These are phyloP conservation scores for Kodamaea sagamina DNA, from an alignment of 805 yeast species.

Conservation along the genomic window DNA sequence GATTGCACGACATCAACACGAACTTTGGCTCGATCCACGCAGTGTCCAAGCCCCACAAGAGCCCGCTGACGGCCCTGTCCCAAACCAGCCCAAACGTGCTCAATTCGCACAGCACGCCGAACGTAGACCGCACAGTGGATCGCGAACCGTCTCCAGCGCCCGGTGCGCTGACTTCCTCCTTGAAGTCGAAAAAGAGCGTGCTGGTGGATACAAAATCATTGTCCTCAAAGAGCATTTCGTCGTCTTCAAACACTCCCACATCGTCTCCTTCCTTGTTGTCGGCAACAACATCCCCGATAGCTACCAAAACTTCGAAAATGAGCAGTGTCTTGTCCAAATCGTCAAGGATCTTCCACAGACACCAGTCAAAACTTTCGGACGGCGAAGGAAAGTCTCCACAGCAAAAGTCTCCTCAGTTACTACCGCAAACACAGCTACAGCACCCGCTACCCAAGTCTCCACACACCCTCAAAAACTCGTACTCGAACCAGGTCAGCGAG, in stretches of 20 bases:
- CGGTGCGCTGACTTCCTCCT: too few species aligned
- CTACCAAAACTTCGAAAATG: constrained; percentile 16
- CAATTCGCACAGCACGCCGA: neutral
- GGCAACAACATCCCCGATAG: neutral
- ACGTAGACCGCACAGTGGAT: too few species aligned
- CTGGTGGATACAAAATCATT: too few species aligned
- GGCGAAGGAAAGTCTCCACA: constrained; percentile 4
- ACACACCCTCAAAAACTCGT: constrained; percentile 28
- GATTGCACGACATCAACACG: constrained; percentile 1
- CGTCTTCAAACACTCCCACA: neutral
- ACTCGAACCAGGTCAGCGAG: constrained; percentile 35
- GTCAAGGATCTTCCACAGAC: constrained; percentile 29
- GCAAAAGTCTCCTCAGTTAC: neutral
- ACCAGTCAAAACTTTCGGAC: constrained; percentile 15
- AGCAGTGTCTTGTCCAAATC: constrained; percentile 30
- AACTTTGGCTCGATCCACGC: constrained; percentile 6
- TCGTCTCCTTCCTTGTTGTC: neutral
- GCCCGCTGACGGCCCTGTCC: constrained; percentile 3
- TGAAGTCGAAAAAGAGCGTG: too few species aligned
- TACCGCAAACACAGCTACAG: neutral
- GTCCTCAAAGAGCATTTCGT: neutral
- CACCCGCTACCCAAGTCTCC: constrained; percentile 12
- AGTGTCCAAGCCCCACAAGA: constrained; percentile 10
- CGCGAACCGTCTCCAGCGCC: too few species aligned
- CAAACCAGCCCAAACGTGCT: constrained; percentile 5